Evolutionary conservation across 768 basidiomycete species (phyloP).

Genomic region (Calocybe gangraenosa): DNA sequence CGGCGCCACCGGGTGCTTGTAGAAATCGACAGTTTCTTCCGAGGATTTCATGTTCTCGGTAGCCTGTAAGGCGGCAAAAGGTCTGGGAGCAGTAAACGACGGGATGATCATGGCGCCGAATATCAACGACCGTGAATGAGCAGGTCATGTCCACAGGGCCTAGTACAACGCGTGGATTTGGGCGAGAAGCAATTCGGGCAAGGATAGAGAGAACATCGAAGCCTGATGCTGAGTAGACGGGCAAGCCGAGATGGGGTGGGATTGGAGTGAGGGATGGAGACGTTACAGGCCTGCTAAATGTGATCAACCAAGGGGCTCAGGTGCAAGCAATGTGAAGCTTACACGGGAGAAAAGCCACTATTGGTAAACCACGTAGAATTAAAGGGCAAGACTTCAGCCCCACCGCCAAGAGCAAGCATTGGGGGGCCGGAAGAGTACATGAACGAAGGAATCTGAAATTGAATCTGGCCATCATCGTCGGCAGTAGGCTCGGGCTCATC

Average conservation of each 20-base stretch:
- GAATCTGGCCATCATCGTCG: conserved; percentile 15
- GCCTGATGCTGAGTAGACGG: conserved; percentile 86
- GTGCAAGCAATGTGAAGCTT: background rate
- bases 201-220: conserved; percentile 87
- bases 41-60: conserved; percentile 68
- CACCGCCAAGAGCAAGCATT: conserved; percentile 64
- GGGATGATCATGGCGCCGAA: conserved; percentile 74
- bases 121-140: conserved; percentile 89
- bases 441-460: conserved; percentile 64
- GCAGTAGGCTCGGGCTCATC: conserved; percentile 9
- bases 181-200: conserved; percentile 68
- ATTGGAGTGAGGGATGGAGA: conserved; percentile 14
- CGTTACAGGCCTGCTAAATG: background rate
- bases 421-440: conserved; percentile 50
- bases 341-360: conserved; percentile 30
- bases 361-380: conserved; percentile 49
- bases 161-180: conserved; percentile 68
- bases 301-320: background rate
- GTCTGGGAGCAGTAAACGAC: conserved; percentile 89
- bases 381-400: conserved; percentile 66
- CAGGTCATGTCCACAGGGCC: conserved; percentile 93
- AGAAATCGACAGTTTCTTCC: conserved; percentile 91
- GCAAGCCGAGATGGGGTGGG: conserved; percentile 35
- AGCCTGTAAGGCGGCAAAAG: conserved; percentile 77
- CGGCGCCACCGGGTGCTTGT: conserved; percentile 64